These are phyloP conservation scores for Rhodamnia argentea DNA, from an alignment of 345 rosid species.

Conservation along the genomic window DNA sequence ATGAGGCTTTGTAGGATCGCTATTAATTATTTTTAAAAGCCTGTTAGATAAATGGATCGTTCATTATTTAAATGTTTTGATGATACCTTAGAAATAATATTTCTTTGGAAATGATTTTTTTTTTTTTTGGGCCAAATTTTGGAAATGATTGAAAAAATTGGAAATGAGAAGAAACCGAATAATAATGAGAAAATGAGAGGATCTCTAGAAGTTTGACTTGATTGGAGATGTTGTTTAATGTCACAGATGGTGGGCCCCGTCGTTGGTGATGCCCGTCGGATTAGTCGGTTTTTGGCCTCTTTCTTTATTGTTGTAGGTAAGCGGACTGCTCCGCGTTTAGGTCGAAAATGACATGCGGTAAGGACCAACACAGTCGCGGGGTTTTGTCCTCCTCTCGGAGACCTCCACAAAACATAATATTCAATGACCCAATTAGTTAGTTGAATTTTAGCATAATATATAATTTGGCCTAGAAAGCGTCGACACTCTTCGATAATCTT, in stretches of 20 bases:
- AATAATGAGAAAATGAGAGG: not conserved
- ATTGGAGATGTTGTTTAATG: not conserved
- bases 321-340: not conserved
- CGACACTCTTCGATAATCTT: too few species aligned
- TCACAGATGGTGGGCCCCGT: not conserved
- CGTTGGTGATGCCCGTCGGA: not conserved
- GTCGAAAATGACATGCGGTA: not conserved
- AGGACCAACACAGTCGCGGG: not conserved
- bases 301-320: not conserved
- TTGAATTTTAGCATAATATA: too few species aligned
- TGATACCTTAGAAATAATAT: not conserved
- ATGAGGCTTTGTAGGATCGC: too few species aligned
- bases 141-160: not conserved
- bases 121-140: too few species aligned
- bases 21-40: too few species aligned
- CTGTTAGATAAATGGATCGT: too few species aligned
- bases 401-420: not conserved
- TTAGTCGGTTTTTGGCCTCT: not conserved
- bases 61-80: too few species aligned
- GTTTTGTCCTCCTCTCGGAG: not conserved
- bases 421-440: too few species aligned
- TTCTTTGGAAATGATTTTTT: not conserved
- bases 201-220: not conserved
- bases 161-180: not conserved
- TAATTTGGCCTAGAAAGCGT: too few species aligned